Evolutionary conservation across 805 yeast species (phyloP).

Genomic region (Candida piceae): DNA sequence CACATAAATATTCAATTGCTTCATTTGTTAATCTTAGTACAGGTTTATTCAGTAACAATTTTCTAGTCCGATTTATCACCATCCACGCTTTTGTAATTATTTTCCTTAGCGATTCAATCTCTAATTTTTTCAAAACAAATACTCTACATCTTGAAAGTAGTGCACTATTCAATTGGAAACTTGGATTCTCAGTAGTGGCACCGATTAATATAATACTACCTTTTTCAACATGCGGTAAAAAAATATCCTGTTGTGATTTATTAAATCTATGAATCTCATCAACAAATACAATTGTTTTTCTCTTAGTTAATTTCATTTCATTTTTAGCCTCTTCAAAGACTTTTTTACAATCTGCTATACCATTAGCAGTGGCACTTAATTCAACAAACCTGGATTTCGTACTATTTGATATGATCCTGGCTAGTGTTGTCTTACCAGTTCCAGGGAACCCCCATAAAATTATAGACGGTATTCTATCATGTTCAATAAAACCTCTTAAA

Average conservation of each 20-base stretch:
- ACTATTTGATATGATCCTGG: conserved; percentile 49
- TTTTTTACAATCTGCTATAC: conserved; percentile 59
- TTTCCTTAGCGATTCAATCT: conserved; percentile 40
- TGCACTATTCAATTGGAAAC: conserved; percentile 76
- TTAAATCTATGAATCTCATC: conserved; percentile 92
- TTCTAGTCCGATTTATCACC: conserved; percentile 55
- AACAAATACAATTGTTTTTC: conserved; percentile 69
- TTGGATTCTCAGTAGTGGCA: conserved; percentile 97
- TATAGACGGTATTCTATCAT: conserved; percentile 76
- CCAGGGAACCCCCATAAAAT: conserved; percentile 96
- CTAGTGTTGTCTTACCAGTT: conserved; percentile 84
- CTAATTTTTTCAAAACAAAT: conserved; percentile 58
- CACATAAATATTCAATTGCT: conserved; percentile 63
- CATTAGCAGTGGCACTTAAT: conserved; percentile 76
- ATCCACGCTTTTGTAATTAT: conserved; percentile 57
- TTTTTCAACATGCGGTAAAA: conserved; percentile 77
- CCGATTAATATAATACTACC: conserved; percentile 84
- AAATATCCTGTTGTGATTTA: conserved; percentile 81
- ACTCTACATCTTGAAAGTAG: conserved; percentile 79
- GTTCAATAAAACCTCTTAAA: conserved; percentile 56
- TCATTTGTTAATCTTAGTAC: conserved; percentile 49
- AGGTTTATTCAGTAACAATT: conserved; percentile 43
- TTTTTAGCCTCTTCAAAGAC: conserved; percentile 48
- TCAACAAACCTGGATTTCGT: conserved; percentile 62
- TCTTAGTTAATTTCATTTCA: conserved; percentile 41